These are phyloP conservation scores for Athelia psychrophila DNA, from an alignment of 1,284 basidiomycete genomes.

Conservation along the genomic window DNA sequence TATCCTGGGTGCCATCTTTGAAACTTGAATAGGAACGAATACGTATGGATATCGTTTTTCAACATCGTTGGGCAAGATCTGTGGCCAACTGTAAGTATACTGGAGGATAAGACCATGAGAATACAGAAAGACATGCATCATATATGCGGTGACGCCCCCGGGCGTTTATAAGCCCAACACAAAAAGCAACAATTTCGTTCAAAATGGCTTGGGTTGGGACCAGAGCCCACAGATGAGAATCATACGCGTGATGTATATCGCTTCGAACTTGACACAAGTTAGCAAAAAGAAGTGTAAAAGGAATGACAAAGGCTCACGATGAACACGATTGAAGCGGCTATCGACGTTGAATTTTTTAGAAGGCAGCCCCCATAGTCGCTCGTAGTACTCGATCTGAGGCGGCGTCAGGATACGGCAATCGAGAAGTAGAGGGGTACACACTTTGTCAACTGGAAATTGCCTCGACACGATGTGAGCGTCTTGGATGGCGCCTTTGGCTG, in stretches of 20 bases:
- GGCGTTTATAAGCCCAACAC: not conserved
- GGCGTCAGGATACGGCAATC: no score
- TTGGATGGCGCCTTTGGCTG: not conserved
- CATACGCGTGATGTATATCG: not conserved
- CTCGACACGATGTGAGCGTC: not conserved
- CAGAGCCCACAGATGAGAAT: not conserved
- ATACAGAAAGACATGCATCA: not conserved
- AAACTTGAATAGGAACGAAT: not conserved
- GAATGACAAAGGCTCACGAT: not conserved
- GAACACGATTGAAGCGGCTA: not conserved
- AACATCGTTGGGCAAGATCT: not conserved
- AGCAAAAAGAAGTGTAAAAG: not conserved
- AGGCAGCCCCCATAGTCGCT: not conserved
- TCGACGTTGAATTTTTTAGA: not conserved
- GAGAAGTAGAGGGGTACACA: no score
- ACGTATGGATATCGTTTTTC: not conserved
- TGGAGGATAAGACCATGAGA: no score
- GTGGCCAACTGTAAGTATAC: not conserved
- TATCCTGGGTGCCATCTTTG: not conserved
- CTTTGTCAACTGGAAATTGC: not conserved
- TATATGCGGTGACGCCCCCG: not conserved
- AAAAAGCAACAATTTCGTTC: not conserved
- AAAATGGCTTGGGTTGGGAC: not conserved
- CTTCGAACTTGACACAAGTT: not conserved
- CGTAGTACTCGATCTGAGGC: not conserved